Evolutionary conservation across 2,329 filamentous ascomycete species (phyloP).

Genomic region (Monilinia fructigena): DNA sequence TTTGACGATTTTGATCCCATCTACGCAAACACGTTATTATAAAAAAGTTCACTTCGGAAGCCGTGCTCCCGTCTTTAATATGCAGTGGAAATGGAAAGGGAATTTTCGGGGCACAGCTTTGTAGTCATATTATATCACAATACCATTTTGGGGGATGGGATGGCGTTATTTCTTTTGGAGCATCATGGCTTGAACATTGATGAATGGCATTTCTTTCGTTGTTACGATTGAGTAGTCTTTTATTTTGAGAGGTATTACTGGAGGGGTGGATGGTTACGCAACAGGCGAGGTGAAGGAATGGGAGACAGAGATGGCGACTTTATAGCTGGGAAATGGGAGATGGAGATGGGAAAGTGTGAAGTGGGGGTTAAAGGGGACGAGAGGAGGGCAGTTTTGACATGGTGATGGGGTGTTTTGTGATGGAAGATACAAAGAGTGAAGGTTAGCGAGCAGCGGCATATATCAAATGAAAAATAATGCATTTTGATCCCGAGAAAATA

Average conservation of each 20-base stretch:
- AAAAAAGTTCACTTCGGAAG: slow-evolving; percentile 28
- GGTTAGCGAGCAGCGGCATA: not conserved
- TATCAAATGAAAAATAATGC: slow-evolving; percentile 14
- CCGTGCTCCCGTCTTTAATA: slow-evolving; percentile 19
- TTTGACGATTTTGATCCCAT: slow-evolving; percentile 11
- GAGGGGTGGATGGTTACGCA: not conserved
- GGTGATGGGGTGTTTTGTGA: not conserved
- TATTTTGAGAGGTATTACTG: slow-evolving; percentile 5
- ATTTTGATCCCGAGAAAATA: not conserved
- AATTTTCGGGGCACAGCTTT: slow-evolving; percentile 24
- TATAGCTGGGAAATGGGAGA: not conserved
- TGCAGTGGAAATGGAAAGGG: slow-evolving; percentile 22
- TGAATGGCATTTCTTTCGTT: slow-evolving; percentile 13
- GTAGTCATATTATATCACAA: slow-evolving; percentile 35
- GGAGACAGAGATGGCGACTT: not conserved
- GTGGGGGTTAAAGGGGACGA: not conserved
- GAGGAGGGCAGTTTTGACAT: not conserved
- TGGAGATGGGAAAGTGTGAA: not conserved
- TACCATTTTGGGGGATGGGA: slow-evolving; percentile 32
- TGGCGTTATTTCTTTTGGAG: slow-evolving; percentile 15
- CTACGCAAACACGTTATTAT: slow-evolving; percentile 18
- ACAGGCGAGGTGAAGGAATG: not conserved
- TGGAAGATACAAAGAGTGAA: not conserved
- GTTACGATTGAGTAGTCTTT: slow-evolving; percentile 1
- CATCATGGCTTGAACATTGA: not conserved